A percentile compares a stretch with the other conserved stretches of the same genome.
These are phyloP conservation scores for Fraxinus latifolia DNA, from an alignment of 305 asterid genomes.

Conservation along the genomic window DNA sequence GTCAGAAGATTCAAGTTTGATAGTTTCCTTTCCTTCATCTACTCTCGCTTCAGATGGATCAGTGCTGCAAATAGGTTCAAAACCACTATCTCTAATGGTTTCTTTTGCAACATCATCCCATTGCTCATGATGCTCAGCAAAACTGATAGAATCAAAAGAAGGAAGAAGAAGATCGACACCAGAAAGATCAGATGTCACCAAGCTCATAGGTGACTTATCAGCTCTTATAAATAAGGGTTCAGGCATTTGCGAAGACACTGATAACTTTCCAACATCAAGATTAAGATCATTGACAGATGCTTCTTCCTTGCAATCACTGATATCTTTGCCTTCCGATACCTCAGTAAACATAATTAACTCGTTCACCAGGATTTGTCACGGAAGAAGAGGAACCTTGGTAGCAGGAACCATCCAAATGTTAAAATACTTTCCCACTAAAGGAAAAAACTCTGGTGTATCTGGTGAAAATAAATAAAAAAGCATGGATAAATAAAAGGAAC, in stretches of 20 bases:
- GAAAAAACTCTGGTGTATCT: neutral
- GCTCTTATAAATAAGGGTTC: slow-evolving; percentile 32
- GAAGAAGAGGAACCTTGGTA: neutral
- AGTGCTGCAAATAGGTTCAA: slow-evolving; percentile 21
- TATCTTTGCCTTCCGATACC: neutral
- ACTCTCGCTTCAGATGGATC: slow-evolving; percentile 20
- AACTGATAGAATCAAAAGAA: slow-evolving; percentile 45
- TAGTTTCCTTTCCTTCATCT: slow-evolving; percentile 25
- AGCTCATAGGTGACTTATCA: slow-evolving; percentile 32
- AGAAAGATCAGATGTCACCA: slow-evolving; percentile 44
- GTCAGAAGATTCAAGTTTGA: slow-evolving; percentile 24
- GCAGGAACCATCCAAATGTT: neutral
- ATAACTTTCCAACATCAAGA: slow-evolving; percentile 18
- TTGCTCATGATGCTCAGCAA: slow-evolving; percentile 30
- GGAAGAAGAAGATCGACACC: slow-evolving; percentile 42
- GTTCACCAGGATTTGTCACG: neutral
- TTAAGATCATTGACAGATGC: slow-evolving; percentile 24
- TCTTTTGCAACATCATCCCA: slow-evolving; percentile 30
- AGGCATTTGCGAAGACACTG: slow-evolving; percentile 22
- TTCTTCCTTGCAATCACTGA: slow-evolving; percentile 15
- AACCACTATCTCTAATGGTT: slow-evolving; percentile 28
- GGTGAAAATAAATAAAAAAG: neutral
- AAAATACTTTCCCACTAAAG: neutral
- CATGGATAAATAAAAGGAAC: neutral
- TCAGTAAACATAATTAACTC: neutral